Evolutionary conservation across 345 rosid species (phyloP).

Genomic region (Salix viminalis): DNA sequence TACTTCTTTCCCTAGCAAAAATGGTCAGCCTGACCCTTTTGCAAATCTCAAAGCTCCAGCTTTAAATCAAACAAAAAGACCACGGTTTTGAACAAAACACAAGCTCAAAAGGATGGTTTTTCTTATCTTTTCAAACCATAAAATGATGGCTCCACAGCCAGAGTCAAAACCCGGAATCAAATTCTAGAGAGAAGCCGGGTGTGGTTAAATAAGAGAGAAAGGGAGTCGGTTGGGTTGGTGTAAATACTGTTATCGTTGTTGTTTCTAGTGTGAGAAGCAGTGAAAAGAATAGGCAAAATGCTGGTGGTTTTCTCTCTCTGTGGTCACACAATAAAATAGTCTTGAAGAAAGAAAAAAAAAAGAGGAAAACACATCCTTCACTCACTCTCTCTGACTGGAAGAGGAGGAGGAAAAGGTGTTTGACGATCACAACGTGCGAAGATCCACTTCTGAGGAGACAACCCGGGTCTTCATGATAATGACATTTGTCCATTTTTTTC

Average conservation of each 20-base stretch:
- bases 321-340: neutral
- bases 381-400: neutral
- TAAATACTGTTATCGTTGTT: constrained; percentile 4
- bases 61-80: constrained; percentile 22
- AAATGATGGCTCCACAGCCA: neutral
- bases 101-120: constrained; percentile 1
- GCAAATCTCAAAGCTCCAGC: constrained; percentile 16
- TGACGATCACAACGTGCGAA: constrained; percentile 51
- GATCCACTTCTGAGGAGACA: constrained; percentile 57
- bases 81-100: neutral
- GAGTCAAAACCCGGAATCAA: neutral
- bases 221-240: constrained; percentile 26
- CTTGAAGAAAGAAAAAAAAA: neutral
- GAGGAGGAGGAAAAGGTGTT: neutral
- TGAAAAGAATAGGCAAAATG: constrained; percentile 19
- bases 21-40: neutral
- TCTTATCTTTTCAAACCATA: neutral
- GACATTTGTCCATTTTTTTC: constrained; percentile 18
- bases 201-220: neutral
- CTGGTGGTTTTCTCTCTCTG: constrained; percentile 15
- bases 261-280: constrained; percentile 15
- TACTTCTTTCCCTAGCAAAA: neutral
- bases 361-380: neutral
- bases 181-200: neutral
- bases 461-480: constrained; percentile 33